A percentile compares a stretch with the other conserved stretches of the same genome.
phyloP scores from a whole-genome alignment of 495 filamentous ascomycete genomes.

The Hamigera avellanea region DNA sequence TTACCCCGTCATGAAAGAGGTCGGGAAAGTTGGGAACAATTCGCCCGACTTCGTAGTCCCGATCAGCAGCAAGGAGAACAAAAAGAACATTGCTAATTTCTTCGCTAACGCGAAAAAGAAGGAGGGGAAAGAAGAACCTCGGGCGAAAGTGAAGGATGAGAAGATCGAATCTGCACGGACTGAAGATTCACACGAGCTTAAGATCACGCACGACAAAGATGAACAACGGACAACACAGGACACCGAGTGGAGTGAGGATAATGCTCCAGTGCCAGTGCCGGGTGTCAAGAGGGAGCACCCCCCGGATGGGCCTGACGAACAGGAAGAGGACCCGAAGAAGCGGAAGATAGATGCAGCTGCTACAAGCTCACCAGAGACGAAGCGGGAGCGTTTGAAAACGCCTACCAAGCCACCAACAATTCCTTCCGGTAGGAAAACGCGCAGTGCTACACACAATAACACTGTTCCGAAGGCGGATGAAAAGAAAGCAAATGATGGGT shows the following conservation, averaged over 20 bases:
- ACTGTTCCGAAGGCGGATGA: constrained; percentile 30
- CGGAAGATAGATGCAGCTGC: constrained; percentile 10
- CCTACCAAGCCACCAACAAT: constrained; percentile 1
- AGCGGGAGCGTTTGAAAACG: constrained; percentile 6
- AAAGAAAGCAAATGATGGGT: constrained; percentile 44
- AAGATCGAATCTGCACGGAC: constrained; percentile 1
- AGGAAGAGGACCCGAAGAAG: constrained; percentile 15
- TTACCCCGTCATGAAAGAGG: constrained; percentile 77
- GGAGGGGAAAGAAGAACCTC: constrained; percentile 7
- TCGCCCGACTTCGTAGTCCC: constrained; percentile 73
- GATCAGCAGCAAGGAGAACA: constrained; percentile 71
- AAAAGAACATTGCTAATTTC: constrained; percentile 86
- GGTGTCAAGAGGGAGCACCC: constrained; percentile 49
- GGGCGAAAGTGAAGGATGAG: constrained; percentile 13
- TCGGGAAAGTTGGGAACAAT: constrained; percentile 94
- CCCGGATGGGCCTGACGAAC: constrained; percentile 10
- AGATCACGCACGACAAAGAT: constrained; percentile 18
- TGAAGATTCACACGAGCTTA: constrained; percentile 2
- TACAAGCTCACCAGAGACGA: constrained; percentile 14
- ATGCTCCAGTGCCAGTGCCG: constrained; percentile 32
- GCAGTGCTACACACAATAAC: constrained; percentile 31
- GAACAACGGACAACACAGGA: constrained; percentile 31
- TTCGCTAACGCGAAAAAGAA: constrained; percentile 49
- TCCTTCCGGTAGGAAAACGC: constrained; percentile 13
- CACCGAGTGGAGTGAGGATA: constrained; percentile 32